phyloP scores from a whole-genome alignment of 2,329 filamentous ascomycete species.

The Fusarium sp. region DNA sequence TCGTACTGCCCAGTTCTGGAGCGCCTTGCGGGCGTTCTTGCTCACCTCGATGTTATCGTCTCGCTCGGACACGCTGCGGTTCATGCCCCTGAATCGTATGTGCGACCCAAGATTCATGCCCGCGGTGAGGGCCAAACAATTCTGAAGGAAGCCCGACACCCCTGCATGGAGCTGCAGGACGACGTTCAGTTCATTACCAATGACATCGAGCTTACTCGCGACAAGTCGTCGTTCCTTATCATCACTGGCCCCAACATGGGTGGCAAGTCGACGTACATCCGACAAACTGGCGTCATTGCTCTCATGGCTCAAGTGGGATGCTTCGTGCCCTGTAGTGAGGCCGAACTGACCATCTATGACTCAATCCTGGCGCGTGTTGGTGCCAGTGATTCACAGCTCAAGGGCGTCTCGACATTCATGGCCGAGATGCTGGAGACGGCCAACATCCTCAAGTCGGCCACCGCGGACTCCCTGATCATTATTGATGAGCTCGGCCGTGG shows the following conservation, averaged over 20 bases:
- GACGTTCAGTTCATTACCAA: constrained; percentile 99
- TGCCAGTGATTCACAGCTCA: constrained; percentile 95
- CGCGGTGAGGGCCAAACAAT: constrained; percentile 90
- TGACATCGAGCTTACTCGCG: constrained; percentile 84
- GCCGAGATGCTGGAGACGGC: constrained; percentile 99
- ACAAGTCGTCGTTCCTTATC: constrained; percentile 89
- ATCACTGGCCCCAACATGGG: constrained; percentile 99
- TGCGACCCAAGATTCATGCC: constrained; percentile 88
- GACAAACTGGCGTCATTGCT: constrained; percentile 95
- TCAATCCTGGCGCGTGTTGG: constrained; percentile 96
- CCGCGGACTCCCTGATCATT: constrained; percentile 94
- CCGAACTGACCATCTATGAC: constrained; percentile 95
- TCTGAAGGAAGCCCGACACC: constrained; percentile 93
- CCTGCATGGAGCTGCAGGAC: constrained; percentile 98
- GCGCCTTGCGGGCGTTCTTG: constrained; percentile 85
- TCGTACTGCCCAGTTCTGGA: constrained; percentile 96
- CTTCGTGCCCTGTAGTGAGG: constrained; percentile 92
- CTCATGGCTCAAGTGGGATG: constrained; percentile 97
- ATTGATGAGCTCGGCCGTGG: constrained; percentile 97
- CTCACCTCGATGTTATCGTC: constrained; percentile 94
- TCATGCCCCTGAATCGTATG: constrained; percentile 91
- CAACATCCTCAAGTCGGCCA: constrained; percentile 97
- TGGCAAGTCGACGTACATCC: constrained; percentile 97
- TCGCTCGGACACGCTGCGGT: constrained; percentile 93
- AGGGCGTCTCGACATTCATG: constrained; percentile 99